Base-by-base conservation (phyloP, 305 asterid species). In the Lippia alba region DNA sequence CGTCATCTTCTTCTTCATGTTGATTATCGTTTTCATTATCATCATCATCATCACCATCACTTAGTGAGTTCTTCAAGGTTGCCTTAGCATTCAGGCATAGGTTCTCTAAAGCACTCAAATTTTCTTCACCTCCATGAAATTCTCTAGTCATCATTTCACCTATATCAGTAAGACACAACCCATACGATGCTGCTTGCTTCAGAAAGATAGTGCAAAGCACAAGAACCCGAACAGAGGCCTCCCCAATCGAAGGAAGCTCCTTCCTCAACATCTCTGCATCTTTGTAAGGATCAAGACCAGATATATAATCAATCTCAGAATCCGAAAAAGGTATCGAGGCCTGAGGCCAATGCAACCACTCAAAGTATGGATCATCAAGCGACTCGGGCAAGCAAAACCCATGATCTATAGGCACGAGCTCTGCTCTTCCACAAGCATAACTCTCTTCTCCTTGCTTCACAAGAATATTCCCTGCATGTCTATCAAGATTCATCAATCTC, bases 331-430 rank as follows among this genome's bases (percentile, higher is more conserved):
- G 97, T 63, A 91, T 74, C 3, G 88, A 73, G 11, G 97, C 92
- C 81, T 89, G 96, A 1, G 96, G 96, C 97, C 96, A 89, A 30
- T 91, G 96, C 66, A 89, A 74, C 96, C 97, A 89, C 79, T 91
- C 97, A 8, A 91, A 91, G 65, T 91, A 91, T 5, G 97, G 97
- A 77, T 89, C 96, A 39, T 89, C 95, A 10, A 91, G 91, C 7
- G 90, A 80, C 74, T 89, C 96, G 0, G 97, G 97, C 69, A 89
- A 81, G 79, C 96, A 91, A 76, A 87, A 88, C 20, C 97, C 97
- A 71, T 91, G 97, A 72, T 91, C 97, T 45, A 91, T 91, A 2
- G 97, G 96, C 49, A 91, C 86, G 34, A 91, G 89, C 84, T 89
- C 96, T 5, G 90, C 83, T 12, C 75, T 78, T 39, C 82, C 89